Base-by-base conservation (phyloP, 116 monocot genomes). In the Dioscorea cayenensis region DNA sequence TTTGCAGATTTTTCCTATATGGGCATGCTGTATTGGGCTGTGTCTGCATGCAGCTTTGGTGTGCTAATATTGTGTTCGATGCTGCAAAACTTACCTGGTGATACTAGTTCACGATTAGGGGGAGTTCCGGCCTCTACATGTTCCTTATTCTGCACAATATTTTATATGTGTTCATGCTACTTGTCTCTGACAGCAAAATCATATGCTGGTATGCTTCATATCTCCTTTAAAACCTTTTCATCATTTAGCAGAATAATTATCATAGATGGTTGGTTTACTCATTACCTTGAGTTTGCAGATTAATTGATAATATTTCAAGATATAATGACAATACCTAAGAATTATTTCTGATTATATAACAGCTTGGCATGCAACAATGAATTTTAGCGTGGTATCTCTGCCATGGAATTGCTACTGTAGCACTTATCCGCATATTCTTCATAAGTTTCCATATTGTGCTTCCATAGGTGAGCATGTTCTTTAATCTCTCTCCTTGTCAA, bases 371-470 rank as follows among this genome's bases (percentile, higher is more conserved):
- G 49, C 63, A 49, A 29, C 63, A 69, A 67, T 68, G 10, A 79
- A 83, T 51, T 64, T 60, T 69, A 14, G n/a, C n/a, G n/a, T 99
- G 90, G 83, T 70, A 86, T 72, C 60, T 91, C 32, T 82, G 76
- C 66, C 82, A 94, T 85, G 93, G 85, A 64, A 72, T 84, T 22
- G 78, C 94, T 65, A 82, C 80, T 73, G 79, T 78, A 61, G 65
- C 73, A 32, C 80, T 90, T 69, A 79, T 99, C 43, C 77, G 60
- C 85, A 93, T 61, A 76, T 91, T 83, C 84, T 93, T 71, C 35
- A 63, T 36, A 89, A 80, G 36, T 99, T 99, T 79, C 99, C 99
- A 20, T 81, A 74, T n/a, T 93, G 99, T 82, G 84, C 85, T 73
- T 99, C 99, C 29, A 74, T 99, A 72, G 94, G 96, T 94, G 77